Conservation (phyloP, 306 rosid genomes). For the Canavalia gladiata region DNA sequence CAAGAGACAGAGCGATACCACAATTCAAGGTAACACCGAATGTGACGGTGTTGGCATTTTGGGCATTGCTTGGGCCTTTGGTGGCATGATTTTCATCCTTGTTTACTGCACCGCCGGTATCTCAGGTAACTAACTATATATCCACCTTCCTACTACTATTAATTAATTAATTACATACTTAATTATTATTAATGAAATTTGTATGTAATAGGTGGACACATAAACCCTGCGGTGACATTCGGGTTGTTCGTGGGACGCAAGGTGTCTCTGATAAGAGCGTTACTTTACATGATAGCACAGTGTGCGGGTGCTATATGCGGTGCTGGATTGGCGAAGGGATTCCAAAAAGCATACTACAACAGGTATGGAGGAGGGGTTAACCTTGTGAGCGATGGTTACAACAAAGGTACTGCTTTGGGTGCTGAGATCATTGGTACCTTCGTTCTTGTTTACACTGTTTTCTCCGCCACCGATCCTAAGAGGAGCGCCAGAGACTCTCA, state of each 20-base stretch:
- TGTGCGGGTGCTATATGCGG: slow-evolving; percentile 82
- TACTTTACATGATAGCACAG: slow-evolving; percentile 82
- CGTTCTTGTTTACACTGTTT: slow-evolving; percentile 95
- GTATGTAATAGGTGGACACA: slow-evolving; percentile 76
- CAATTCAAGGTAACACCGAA: background rate
- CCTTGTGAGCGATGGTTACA: slow-evolving; percentile 56
- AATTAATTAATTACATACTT: too few species aligned
- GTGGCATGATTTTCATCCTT: slow-evolving; percentile 98
- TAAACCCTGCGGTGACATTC: slow-evolving; percentile 91
- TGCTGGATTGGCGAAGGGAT: slow-evolving; percentile 80
- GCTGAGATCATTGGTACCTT: slow-evolving; percentile 98
- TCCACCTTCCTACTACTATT: too few species aligned
- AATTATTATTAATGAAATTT: too few species aligned
- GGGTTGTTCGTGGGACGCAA: slow-evolving; percentile 83
- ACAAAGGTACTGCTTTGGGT: slow-evolving; percentile 82
- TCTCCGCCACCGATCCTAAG: slow-evolving; percentile 97
- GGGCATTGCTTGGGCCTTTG: slow-evolving; percentile 99
- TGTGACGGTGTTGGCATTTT: slow-evolving; percentile 86
- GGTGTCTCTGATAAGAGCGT: slow-evolving; percentile 77
- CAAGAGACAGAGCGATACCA: slow-evolving; percentile 50
- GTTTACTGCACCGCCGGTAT: slow-evolving; percentile 99
- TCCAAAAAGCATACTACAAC: slow-evolving; percentile 67
- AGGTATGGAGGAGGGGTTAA: slow-evolving; percentile 77
- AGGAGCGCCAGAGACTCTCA: slow-evolving; percentile 94
- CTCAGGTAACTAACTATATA: slow-evolving; percentile 61